Base-by-base conservation (phyloP, 768 basidiomycete genomes). In the Phanerodontia chrysosporium region DNA sequence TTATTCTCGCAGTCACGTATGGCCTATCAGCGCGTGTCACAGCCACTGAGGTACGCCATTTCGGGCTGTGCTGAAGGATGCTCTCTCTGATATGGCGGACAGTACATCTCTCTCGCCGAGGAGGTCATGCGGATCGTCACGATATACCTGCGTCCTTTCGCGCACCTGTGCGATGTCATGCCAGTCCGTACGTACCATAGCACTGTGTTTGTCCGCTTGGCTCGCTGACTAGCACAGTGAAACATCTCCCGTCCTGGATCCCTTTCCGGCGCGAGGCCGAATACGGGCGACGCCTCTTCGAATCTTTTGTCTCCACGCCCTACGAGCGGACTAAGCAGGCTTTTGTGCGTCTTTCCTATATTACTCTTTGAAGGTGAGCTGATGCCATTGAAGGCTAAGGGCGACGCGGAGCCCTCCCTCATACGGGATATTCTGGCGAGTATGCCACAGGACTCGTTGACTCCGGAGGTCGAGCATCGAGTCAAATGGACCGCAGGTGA, bases 231-330 rank as follows among this genome's bases (percentile, higher is more conserved):
- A 57, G 39, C 12, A 25, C 42, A 67, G 66, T 70, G 49, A 59
- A 63, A 24, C 36, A 65, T 28, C 39, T 66, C 6, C 69, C 67
- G n/a, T 54, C 57, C 9, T 70, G 70, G 70, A 35, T 71, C 18
- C 67, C 69, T 4, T 70, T 72, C 51, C 63, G 68, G 44, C 55
- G 54, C 13, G 35, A 61, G 9, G 67, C 65, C 2, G 14, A 21
- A 4, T 35, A 27, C 42, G 62, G 62, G 18, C 28, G 48, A 4
- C 44, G 36, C 9, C 62, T 66, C 44, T 29, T 67, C 7, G 58
- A 61, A 1, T 18, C n/a, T 4, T 45, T 64, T 5, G 62, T 62
- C 10, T 53, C 58, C 21, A 52, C 18, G 25, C 68, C 66, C 8
- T 69, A 61, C 30, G 65, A 69, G n/a, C 44, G 59, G 14, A 67